A percentile compares a stretch with the other conserved stretches of the same genome.
These are phyloP conservation scores for Pachyrhizus erosus DNA, from an alignment of 306 rosid species.

Conservation along the genomic window DNA sequence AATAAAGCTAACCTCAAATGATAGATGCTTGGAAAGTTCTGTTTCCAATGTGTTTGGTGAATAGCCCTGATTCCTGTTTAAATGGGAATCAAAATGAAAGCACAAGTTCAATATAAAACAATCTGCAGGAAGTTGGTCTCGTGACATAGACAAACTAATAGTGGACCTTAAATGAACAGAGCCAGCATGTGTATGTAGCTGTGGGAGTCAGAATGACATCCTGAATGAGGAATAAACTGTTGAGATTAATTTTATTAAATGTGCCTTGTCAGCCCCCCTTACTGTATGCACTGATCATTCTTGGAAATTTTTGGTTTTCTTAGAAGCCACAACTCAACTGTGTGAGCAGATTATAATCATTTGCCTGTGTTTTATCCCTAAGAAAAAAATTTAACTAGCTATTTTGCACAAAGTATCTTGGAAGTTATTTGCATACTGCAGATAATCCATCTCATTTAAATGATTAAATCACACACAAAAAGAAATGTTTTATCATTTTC, in stretches of 20 bases:
- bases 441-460: constrained; percentile 3
- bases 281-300: neutral
- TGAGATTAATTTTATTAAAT: constrained; percentile 18
- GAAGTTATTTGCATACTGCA: constrained; percentile 5
- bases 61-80: constrained; percentile 3
- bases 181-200: neutral
- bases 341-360: constrained; percentile 7
- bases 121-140: neutral
- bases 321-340: neutral
- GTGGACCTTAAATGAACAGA: neutral
- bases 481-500: neutral
- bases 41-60: neutral
- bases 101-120: neutral
- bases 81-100: constrained; percentile 4
- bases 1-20: neutral
- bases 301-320: constrained; percentile 19
- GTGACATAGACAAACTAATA: neutral
- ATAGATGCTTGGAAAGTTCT: neutral
- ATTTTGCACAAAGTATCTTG: neutral
- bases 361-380: neutral
- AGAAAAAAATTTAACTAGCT: neutral
- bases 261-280: constrained; percentile 16
- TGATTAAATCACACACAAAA: too few species aligned
- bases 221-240: neutral
- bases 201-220: neutral